These are phyloP conservation scores for Phanerodontia chrysosporium DNA, from an alignment of 768 basidiomycete species.

Conservation along the genomic window DNA sequence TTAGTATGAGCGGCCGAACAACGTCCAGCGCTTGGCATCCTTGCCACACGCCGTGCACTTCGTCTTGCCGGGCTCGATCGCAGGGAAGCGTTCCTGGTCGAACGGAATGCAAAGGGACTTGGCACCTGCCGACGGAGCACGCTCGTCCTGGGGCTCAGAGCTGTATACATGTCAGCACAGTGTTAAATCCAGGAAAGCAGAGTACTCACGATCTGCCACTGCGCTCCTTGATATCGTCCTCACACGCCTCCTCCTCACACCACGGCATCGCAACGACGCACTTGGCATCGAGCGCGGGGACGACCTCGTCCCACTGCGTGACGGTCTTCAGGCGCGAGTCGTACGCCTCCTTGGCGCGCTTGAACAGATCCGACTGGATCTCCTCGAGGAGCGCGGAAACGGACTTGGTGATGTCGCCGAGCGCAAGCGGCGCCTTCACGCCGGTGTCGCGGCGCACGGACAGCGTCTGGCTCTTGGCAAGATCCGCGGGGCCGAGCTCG, in stretches of 20 bases:
- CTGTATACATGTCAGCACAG: slow-evolving; percentile 32
- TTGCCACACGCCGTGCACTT: slow-evolving; percentile 87
- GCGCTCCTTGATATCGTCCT: slow-evolving; percentile 97
- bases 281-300: slow-evolving; percentile 87
- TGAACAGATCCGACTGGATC: slow-evolving; percentile 89
- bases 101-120: slow-evolving; percentile 97
- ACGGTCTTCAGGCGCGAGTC: slow-evolving; percentile 67
- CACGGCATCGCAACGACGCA: slow-evolving; percentile 87
- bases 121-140: slow-evolving; percentile 95
- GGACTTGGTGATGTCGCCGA: slow-evolving; percentile 41
- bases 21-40: slow-evolving; percentile 91
- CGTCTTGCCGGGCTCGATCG: slow-evolving; percentile 79
- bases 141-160: slow-evolving; percentile 86
- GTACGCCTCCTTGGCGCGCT: slow-evolving; percentile 69
- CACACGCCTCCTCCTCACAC: slow-evolving; percentile 91
- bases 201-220: slow-evolving; percentile 78
- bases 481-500: slow-evolving; percentile 93
- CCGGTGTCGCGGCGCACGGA: slow-evolving; percentile 80
- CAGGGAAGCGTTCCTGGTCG: slow-evolving; percentile 79
- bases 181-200: background rate
- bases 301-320: slow-evolving; percentile 88
- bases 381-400: slow-evolving; percentile 71
- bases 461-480: slow-evolving; percentile 76
- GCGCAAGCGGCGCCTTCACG: slow-evolving; percentile 51
- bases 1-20: slow-evolving; percentile 91